Percentiles rank a stretch among this genome's conserved stretches.
phyloP scores from a whole-genome alignment of 2,329 filamentous ascomycete genomes.

The Penicillium aurantiogriseum region DNA sequence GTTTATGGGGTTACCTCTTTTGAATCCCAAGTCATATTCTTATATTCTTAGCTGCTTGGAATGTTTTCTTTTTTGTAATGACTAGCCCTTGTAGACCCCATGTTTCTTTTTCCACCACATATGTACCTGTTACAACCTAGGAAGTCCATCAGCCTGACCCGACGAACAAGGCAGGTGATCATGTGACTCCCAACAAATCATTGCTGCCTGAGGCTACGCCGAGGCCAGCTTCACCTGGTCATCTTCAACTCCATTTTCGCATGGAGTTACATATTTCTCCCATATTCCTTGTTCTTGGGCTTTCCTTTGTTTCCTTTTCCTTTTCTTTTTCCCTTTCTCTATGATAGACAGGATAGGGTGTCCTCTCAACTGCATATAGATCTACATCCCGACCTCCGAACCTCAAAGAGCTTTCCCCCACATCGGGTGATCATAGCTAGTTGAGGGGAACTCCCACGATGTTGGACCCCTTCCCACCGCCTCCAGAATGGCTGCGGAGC shows the following conservation, averaged over 20 bases:
- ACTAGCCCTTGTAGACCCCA: too few relatives aligned
- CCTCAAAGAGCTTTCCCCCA: constrained; percentile 15
- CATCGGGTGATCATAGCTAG: constrained; percentile 19
- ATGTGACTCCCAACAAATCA: constrained; percentile 22
- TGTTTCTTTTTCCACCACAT: not conserved
- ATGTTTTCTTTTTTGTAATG: not conserved
- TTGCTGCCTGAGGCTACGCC: constrained; percentile 20
- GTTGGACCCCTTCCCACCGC: constrained; percentile 47
- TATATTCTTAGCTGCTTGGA: not conserved
- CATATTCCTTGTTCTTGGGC: not conserved
- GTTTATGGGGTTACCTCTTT: not conserved
- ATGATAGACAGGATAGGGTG: constrained; percentile 14
- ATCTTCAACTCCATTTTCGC: constrained; percentile 1
- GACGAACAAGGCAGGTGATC: constrained; percentile 10
- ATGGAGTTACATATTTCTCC: constrained; percentile 2
- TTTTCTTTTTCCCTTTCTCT: constrained; percentile 8
- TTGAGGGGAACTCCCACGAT: constrained; percentile 29
- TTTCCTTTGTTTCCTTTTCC: constrained; percentile 9
- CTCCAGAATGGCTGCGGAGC: constrained; percentile 53
- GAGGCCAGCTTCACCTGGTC: constrained; percentile 16
- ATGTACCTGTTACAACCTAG: too few relatives aligned
- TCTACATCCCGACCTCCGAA: constrained; percentile 5
- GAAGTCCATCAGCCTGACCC: not conserved
- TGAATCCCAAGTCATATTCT: not conserved
- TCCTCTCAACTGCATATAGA: constrained; percentile 8